Evolutionary conservation across 495 filamentous ascomycete genomes (phyloP), one percentile per base, ranked within the genome.

Genomic region (Hyaloscypha variabilis): DNA sequence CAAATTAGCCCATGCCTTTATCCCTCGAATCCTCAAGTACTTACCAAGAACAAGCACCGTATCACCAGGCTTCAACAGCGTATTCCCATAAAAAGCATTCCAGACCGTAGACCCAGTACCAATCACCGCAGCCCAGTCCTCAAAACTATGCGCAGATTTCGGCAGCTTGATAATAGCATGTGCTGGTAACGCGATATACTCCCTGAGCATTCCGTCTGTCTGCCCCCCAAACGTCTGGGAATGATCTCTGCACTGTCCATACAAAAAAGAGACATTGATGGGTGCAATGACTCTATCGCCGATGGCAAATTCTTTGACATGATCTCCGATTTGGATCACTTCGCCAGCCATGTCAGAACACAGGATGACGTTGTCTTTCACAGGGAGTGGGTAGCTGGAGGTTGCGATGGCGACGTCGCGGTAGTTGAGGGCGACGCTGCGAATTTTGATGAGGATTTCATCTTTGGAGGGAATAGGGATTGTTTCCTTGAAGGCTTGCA

Each of bases 361-460:
- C 14, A 64, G 64, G 1, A 72, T 63, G n/a, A 63, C 67, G 3
- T 56, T 39, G 23, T 55, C 13, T 11, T 14, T 14, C 5, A 51
- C 50, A 55, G 62, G 36, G 52, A 63, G 53, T 1, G 62, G 62
- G 30, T 60, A 54, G 30, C 50, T 53, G 28, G 57, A 30, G 81
- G 85, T 76, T 92, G 87, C 55, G 74, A 59, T 39, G 90, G 71
- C 3, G 89, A 90, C 14, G 73, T 79, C 6, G 80, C 74, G n/a
- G 76, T 89, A 94, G 75, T 95, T 94, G 58, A 95, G 80, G 5
- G 91, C 91, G 3, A 85, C 88, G 25, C 82, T 89, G 56, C 86
- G 78, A 8, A 93, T 77, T 76, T 52, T 50, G 24, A 62, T 31
- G 11, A 62, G 59, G 42, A 71, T 51, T 28, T 71, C 62, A 65